These are phyloP conservation scores for Albugo laibachii DNA, from an alignment of 352 stramenopile species.

Conservation along the genomic window DNA sequence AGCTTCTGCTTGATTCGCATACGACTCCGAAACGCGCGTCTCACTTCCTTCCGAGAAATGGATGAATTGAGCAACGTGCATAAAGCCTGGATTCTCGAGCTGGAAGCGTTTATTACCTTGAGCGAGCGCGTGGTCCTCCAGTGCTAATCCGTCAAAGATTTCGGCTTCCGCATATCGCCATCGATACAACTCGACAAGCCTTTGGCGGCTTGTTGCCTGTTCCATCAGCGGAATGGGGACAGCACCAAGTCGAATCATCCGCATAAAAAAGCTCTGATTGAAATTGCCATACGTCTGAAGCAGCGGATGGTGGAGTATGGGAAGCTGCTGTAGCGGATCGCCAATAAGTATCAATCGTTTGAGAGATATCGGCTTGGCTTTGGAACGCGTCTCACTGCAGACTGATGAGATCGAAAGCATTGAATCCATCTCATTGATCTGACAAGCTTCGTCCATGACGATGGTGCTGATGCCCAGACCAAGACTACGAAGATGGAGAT, in stretches of 20 bases:
- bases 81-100: conserved; percentile 78
- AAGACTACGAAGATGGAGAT: conserved; percentile 70
- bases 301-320: conserved; percentile 75
- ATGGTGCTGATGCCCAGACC: conserved; percentile 71
- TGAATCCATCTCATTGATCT: conserved; percentile 89
- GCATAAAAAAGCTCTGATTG: conserved; percentile 90
- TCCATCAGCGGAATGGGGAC: conserved; percentile 81
- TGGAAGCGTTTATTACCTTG: conserved; percentile 10
- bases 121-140: too few relatives aligned
- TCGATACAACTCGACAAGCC: conserved; percentile 78
- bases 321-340: conserved; percentile 84
- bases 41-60: conserved; percentile 48
- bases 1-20: conserved; percentile 90
- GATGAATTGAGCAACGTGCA: conserved; percentile 80
- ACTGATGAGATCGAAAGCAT: conserved; percentile 85
- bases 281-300: conserved; percentile 82
- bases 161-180: conserved; percentile 39
- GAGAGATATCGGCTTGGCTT: conserved; percentile 19
- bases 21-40: conserved; percentile 66
- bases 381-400: conserved; percentile 7
- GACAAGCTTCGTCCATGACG: conserved; percentile 90
- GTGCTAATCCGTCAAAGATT: conserved; percentile 11
- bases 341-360: conserved; percentile 92
- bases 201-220: conserved; percentile 74
- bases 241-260: conserved; percentile 85